Evolutionary conservation across 2,329 filamentous ascomycete species (phyloP).

Genomic region (Curvularia sp.): DNA sequence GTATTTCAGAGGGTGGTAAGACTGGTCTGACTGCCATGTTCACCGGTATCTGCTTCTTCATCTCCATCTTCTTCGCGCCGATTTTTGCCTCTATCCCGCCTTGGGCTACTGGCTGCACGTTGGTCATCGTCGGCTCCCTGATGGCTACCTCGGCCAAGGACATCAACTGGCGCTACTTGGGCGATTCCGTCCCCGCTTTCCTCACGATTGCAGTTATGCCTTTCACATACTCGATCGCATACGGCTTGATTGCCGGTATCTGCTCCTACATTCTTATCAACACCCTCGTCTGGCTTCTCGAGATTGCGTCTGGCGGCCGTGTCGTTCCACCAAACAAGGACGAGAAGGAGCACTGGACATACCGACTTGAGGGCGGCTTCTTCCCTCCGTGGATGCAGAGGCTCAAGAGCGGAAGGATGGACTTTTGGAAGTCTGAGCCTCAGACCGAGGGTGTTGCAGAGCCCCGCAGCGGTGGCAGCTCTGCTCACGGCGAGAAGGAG

Average conservation of each 20-base stretch:
- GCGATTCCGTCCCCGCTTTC: constrained; percentile 84
- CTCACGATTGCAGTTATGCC: constrained; percentile 86
- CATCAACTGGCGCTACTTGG: constrained; percentile 85
- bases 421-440: constrained; percentile 67
- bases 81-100: constrained; percentile 90
- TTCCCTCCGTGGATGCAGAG: constrained; percentile 76
- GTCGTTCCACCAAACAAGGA: constrained; percentile 78
- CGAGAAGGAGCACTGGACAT: constrained; percentile 81
- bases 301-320: constrained; percentile 69
- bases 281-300: constrained; percentile 71
- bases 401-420: constrained; percentile 69
- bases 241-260: constrained; percentile 83
- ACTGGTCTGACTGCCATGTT: constrained; percentile 84
- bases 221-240: constrained; percentile 87
- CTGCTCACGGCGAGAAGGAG: constrained; percentile 35
- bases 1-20: constrained; percentile 85
- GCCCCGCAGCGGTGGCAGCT: constrained; percentile 37
- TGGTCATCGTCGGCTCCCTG: constrained; percentile 85
- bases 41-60: constrained; percentile 77
- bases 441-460: constrained; percentile 37
- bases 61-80: constrained; percentile 86
- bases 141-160: constrained; percentile 80
- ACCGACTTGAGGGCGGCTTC: constrained; percentile 75
- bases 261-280: constrained; percentile 80
- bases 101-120: constrained; percentile 88